Evolutionary conservation across 768 basidiomycete genomes (phyloP), one percentile per base, ranked within the genome.

Genomic region (Kwoniella mangroviensis): DNA sequence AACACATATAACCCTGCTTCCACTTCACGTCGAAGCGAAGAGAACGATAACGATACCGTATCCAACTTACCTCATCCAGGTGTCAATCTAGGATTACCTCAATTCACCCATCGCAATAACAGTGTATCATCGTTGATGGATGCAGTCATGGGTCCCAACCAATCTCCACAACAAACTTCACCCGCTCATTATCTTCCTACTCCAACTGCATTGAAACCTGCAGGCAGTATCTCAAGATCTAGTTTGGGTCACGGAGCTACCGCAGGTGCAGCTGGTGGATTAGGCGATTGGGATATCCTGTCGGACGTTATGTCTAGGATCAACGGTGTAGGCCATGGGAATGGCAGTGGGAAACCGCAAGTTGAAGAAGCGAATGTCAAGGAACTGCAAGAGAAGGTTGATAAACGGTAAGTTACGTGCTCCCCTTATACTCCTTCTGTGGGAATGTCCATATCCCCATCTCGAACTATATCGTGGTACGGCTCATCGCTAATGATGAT

Each of bases 361-460:
- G 58, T 21, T 51, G 67, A 64, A 17, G 65, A 74, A 34, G 73
- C 53, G 45, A 49, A 49, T 49, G 78, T 78, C 19, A 56, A 73
- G 51, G 78, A 73, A 45, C 49, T 79, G 7, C 66, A 75, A 66
- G 72, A 75, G 65, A 75, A 76, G 70, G 78, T 79, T 13, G 69
- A 76, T 41, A 76, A 73, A 57, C 73, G 77, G 77, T 79, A 51
- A 66, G 74, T 60, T 19, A 11, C 3, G 34, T 7, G 34, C 34
- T 34, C 34, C 9, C 34, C 34, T 34, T 34, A 34, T 34, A 34
- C 34, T 34, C 6, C 34, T 34, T 34, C 6, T 34, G 34, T 6
- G 34, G 6, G 34, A 7, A 34, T 34, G 34, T 34, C 34, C 34
- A 34, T 34, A 7, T 34, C 34, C 34, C 6, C 34, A 34, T 34